These are phyloP conservation scores for Saccharum hybrid DNA, from an alignment of 202 grass and related monocot species.

Conservation along the genomic window DNA sequence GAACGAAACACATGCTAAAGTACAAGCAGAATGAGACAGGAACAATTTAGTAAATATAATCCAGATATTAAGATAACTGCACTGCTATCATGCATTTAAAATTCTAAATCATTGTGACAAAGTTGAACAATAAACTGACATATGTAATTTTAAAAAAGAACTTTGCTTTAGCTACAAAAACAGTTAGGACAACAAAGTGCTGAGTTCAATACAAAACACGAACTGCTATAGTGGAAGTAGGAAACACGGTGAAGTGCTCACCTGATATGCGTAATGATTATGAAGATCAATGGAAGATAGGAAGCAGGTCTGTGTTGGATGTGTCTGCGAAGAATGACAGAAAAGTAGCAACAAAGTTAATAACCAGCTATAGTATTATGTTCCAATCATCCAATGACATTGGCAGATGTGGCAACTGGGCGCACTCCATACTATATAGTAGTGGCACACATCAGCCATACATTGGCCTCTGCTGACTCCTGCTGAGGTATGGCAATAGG, in stretches of 20 bases:
- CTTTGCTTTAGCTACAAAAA: background rate
- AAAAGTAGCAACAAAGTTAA: slow-evolving; percentile 37
- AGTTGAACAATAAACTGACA: slow-evolving; percentile 31
- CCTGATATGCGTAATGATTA: slow-evolving; percentile 96
- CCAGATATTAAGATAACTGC: slow-evolving; percentile 19
- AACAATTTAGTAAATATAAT: background rate
- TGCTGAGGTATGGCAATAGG: no score
- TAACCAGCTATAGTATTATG: slow-evolving; percentile 8
- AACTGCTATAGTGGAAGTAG: slow-evolving; percentile 20
- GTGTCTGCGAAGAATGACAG: slow-evolving; percentile 65
- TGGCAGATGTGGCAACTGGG: background rate
- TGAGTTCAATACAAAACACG: slow-evolving; percentile 39
- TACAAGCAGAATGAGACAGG: background rate
- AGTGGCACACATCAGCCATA: no score
- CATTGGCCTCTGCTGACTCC: no score
- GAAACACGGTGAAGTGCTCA: slow-evolving; percentile 38
- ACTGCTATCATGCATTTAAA: slow-evolving; percentile 15
- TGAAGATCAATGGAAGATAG: slow-evolving; percentile 95
- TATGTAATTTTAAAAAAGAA: background rate
- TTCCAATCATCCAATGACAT: background rate
- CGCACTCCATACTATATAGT: no score
- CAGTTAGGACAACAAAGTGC: slow-evolving; percentile 33
- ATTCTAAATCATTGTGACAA: background rate
- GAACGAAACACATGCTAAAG: background rate
- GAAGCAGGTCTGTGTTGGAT: slow-evolving; percentile 97